These are phyloP conservation scores for Chalciporus piperatus DNA, from an alignment of 768 basidiomycete species.

Conservation along the genomic window DNA sequence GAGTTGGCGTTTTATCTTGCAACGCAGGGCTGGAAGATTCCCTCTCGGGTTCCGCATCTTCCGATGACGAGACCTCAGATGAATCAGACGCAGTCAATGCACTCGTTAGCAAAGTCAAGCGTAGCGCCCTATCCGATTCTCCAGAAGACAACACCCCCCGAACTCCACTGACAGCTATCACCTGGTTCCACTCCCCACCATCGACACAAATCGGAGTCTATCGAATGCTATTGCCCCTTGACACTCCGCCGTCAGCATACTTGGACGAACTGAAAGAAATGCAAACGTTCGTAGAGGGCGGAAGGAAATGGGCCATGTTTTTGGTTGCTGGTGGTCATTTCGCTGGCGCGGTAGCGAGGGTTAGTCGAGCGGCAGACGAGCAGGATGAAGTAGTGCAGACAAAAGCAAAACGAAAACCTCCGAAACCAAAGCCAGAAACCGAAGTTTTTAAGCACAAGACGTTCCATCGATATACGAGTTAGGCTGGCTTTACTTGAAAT, in stretches of 20 bases:
- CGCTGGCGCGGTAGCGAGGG: conserved; percentile 84
- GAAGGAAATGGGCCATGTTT: conserved; percentile 87
- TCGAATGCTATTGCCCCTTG: conserved; percentile 63
- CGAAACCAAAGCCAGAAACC: conserved; percentile 68
- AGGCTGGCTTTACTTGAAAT: conserved; percentile 30
- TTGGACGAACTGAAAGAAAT: conserved; percentile 62
- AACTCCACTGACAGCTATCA: conserved; percentile 61
- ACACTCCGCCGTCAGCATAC: conserved; percentile 42
- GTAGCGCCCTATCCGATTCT: conserved; percentile 43
- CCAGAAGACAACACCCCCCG: conserved; percentile 39
- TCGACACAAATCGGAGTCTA: conserved; percentile 91
- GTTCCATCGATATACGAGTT: conserved; percentile 97
- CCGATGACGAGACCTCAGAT: conserved; percentile 50
- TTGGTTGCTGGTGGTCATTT: conserved; percentile 99
- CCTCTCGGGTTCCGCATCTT: conserved; percentile 87
- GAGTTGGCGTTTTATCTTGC: background rate
- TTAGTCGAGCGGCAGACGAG: conserved; percentile 53
- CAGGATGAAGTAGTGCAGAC: conserved; percentile 35
- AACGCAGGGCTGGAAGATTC: conserved; percentile 74
- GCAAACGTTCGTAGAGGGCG: conserved; percentile 53
- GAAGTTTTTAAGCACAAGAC: conserved; percentile 91
- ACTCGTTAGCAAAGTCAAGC: conserved; percentile 62
- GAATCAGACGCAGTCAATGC: conserved; percentile 66
- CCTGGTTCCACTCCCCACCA: conserved; percentile 89
- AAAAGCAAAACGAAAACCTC: conserved; percentile 51